Evolutionary conservation across 805 yeast species (phyloP).

Genomic region (Candida argentea): DNA sequence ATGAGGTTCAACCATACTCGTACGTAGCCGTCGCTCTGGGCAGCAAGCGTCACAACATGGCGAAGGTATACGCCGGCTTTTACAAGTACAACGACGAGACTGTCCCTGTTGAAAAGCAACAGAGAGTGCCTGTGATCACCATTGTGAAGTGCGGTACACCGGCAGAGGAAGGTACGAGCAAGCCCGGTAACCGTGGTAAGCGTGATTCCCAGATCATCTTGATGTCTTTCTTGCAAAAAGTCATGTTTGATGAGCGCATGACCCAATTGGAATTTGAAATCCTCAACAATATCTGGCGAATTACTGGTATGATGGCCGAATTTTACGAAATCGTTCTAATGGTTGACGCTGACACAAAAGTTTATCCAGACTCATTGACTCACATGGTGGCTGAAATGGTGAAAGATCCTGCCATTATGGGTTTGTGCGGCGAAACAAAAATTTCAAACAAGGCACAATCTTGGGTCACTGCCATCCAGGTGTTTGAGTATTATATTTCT

Average conservation of each 20-base stretch:
- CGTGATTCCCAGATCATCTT: slow-evolving; percentile 88
- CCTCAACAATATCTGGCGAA: slow-evolving; percentile 62
- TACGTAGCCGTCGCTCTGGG: slow-evolving; percentile 96
- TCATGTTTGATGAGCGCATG: slow-evolving; percentile 91
- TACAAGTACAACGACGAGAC: slow-evolving; percentile 75
- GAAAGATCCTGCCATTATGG: slow-evolving; percentile 79
- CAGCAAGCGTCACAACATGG: slow-evolving; percentile 92
- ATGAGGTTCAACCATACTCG: slow-evolving; percentile 71
- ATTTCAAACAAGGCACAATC: slow-evolving; percentile 72
- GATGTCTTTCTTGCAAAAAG: slow-evolving; percentile 82
- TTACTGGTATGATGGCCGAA: slow-evolving; percentile 79
- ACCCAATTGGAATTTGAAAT: slow-evolving; percentile 79
- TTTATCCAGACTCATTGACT: slow-evolving; percentile 76
- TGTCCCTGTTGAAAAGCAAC: slow-evolving; percentile 73
- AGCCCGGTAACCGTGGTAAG: slow-evolving; percentile 92
- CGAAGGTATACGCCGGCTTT: slow-evolving; percentile 91
- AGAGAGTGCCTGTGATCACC: slow-evolving; percentile 68
- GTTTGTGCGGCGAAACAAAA: slow-evolving; percentile 90
- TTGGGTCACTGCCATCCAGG: slow-evolving; percentile 92
- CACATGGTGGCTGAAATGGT: slow-evolving; percentile 90
- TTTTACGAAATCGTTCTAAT: slow-evolving; percentile 73
- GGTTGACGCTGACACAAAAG: slow-evolving; percentile 94
- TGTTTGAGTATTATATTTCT: slow-evolving; percentile 85
- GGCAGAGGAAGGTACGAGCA: slow-evolving; percentile 51
- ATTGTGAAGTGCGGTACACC: slow-evolving; percentile 88